These are phyloP conservation scores for Nannizziopsis barbatae DNA, from an alignment of 2,329 filamentous ascomycete species.

Conservation along the genomic window DNA sequence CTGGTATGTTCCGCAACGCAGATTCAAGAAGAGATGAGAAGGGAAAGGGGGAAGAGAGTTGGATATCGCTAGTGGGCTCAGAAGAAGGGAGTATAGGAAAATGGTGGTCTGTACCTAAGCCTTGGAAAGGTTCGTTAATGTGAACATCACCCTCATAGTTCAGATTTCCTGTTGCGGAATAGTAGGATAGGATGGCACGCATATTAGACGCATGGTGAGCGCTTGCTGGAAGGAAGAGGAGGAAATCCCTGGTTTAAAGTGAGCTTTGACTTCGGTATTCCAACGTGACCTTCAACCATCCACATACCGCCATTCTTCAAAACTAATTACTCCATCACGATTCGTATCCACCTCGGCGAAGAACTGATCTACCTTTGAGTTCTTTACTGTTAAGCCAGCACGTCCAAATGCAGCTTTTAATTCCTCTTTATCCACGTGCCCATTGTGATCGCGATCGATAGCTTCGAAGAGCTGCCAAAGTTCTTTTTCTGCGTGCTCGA, in stretches of 20 bases:
- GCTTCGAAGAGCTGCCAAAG: conserved; percentile 69
- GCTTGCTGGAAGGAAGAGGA: conserved; percentile 67
- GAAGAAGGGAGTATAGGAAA: conserved; percentile 28
- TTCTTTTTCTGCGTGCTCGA: conserved; percentile 75
- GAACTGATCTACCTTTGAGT: conserved; percentile 67
- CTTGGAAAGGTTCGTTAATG: conserved; percentile 82
- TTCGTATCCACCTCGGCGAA: conserved; percentile 85
- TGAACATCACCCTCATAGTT: conserved; percentile 89
- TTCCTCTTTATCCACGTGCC: conserved; percentile 77
- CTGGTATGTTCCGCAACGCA: conserved; percentile 9
- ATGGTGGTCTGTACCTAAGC: conserved; percentile 63
- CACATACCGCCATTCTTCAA: conserved; percentile 90
- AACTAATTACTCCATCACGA: conserved; percentile 74
- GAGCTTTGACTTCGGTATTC: background rate
- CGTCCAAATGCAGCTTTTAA: conserved; percentile 64
- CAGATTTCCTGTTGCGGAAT: conserved; percentile 76
- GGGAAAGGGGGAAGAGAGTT: conserved; percentile 13
- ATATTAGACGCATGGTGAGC: conserved; percentile 50
- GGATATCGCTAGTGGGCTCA: conserved; percentile 18
- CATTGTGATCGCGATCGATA: conserved; percentile 78
- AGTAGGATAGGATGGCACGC: conserved; percentile 77
- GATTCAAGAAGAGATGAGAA: conserved; percentile 4
- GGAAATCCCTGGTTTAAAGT: conserved; percentile 59
- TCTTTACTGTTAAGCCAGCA: conserved; percentile 68
- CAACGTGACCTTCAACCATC: no score